Evolutionary conservation across 2,329 filamentous ascomycete species (phyloP), one percentile per base, ranked within the genome.

Genomic region (Fusarium proliferatum): DNA sequence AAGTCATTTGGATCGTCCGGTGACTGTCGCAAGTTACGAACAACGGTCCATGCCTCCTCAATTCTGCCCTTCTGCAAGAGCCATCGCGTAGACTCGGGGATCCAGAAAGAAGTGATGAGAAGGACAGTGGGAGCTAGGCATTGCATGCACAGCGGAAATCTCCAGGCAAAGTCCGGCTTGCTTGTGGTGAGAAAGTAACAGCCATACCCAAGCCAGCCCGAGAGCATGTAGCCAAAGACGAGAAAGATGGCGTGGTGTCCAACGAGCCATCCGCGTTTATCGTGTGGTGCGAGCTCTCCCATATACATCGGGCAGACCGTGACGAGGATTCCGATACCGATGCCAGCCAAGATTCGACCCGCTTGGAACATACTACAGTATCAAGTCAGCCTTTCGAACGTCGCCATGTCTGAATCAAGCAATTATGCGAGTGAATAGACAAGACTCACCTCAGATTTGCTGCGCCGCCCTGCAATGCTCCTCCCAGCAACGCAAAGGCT

Each of bases 11-110:
- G 82, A 38, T 85, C 73, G 12, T 71, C 59, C 2, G 59, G 39
- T 1, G 72, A 63, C 41, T 62, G 59, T 41, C 72, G 81, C 26
- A 87, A 77, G 11, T 78, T 79, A 28, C 79, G 75, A 16, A 87
- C 72, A 3, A 87, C 82, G 5, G 74, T 66, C 77, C 82, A 84
- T 1, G 86, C 86, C 71, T 88, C 84, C 8, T 85, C 83, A 10
- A 79, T 73, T 12, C 81, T 81, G 1, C 84, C 86, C 67, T 86
- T 84, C 10, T 82, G 82, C 23, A 87, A 78, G 26, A 87, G 77
- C 86, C 86, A 88, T 13, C 86, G 81, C 3, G 86, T 85, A 4
- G 86, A 87, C 9, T 73, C 69, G 0, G 84, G 84, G 6, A 85
- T 78, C 46, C 77, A 77, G 13, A 80, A 63, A n/a, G 80, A 79